phyloP scores from a whole-genome alignment of 1,284 basidiomycete genomes.

The Malassezia yamatoensis region DNA sequence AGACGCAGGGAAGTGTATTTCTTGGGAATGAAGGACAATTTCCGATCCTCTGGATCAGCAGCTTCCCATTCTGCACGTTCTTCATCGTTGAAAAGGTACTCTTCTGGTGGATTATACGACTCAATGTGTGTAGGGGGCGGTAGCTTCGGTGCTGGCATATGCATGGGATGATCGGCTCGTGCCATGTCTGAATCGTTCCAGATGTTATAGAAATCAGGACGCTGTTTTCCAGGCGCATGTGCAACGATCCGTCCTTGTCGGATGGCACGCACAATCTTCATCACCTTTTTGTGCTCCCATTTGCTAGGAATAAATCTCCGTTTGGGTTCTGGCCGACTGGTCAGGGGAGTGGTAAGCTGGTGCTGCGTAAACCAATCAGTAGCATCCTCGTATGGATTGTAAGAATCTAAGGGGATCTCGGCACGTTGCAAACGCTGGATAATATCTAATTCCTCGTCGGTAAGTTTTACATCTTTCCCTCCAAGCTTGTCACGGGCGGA shows the following conservation, averaged over 20 bases:
- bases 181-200: constrained; percentile 60
- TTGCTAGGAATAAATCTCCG: constrained; percentile 92
- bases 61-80: constrained; percentile 77
- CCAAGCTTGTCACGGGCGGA: constrained; percentile 82
- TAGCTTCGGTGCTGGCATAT: constrained; percentile 83
- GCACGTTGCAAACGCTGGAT: constrained; percentile 78
- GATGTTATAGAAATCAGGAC: constrained; percentile 73
- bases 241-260: constrained; percentile 86
- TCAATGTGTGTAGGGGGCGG: constrained; percentile 80
- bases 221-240: constrained; percentile 64
- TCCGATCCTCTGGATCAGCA: constrained; percentile 78
- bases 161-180: constrained; percentile 54
- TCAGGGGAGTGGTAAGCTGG: constrained; percentile 84
- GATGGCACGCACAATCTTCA: constrained; percentile 99
- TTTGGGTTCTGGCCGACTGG: constrained; percentile 86
- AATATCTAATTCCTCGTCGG: constrained; percentile 85
- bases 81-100: constrained; percentile 82
- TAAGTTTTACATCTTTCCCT: constrained; percentile 75
- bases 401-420: constrained; percentile 81
- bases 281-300: constrained; percentile 99
- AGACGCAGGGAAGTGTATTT: constrained; percentile 75
- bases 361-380: constrained; percentile 96
- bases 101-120: constrained; percentile 96
- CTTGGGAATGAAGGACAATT: constrained; percentile 76
- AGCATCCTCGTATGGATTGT: constrained; percentile 73